These are phyloP conservation scores for Plectranthus barbatus DNA, from an alignment of 257 asterid genomes.

Conservation along the genomic window DNA sequence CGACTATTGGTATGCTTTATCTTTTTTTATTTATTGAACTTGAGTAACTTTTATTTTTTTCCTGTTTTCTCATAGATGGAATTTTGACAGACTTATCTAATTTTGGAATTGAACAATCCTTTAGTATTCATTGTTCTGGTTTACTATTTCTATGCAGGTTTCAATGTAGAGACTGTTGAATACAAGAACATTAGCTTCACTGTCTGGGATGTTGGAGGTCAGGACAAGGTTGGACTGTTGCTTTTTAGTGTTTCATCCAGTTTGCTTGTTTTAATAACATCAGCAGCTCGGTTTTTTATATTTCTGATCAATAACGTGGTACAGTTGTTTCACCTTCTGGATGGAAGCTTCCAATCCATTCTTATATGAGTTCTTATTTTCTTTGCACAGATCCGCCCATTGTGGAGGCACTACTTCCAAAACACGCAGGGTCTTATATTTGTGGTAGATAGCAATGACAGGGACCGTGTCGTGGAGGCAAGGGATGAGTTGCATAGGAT, in stretches of 20 bases:
- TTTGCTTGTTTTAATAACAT: neutral
- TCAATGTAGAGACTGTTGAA: conserved; percentile 86
- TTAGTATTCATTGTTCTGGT: neutral
- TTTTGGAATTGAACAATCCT: neutral
- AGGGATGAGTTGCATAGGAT: conserved; percentile 90
- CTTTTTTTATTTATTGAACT: neutral
- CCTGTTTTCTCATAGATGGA: neutral
- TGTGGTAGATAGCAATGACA: conserved; percentile 87
- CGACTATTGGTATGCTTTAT: conserved; percentile 72
- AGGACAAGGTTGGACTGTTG: conserved; percentile 55
- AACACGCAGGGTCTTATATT: conserved; percentile 89
- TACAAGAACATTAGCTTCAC: conserved; percentile 91
- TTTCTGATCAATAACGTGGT: neutral
- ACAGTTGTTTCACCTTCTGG: neutral
- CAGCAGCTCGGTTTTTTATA: neutral
- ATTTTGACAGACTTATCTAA: neutral
- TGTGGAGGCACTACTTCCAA: conserved; percentile 97
- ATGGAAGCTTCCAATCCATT: neutral
- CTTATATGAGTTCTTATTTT: neutral
- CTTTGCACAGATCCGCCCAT: conserved; percentile 66
- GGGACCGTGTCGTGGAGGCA: conserved; percentile 82
- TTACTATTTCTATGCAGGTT: conserved; percentile 36
- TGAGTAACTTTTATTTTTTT: neutral
- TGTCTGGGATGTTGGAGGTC: conserved; percentile 95
- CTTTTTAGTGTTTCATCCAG: neutral